Evolutionary conservation across 108 stramenopile genomes (phyloP).

Genomic region (Nitzschia sp.): DNA sequence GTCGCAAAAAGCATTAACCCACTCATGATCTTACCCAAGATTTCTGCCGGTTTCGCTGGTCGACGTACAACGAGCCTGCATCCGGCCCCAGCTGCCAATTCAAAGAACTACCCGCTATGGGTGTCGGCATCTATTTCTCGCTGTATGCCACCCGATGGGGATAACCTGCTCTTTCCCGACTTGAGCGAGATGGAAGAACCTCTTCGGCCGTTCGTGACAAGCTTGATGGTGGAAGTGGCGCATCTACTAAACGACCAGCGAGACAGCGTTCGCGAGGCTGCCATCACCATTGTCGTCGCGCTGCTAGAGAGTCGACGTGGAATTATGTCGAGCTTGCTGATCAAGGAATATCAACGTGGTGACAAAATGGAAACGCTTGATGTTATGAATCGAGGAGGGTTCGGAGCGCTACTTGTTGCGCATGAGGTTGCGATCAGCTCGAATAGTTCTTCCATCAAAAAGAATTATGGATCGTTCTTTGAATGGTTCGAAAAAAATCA

Average conservation of each 20-base stretch:
- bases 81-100: conserved; percentile 52
- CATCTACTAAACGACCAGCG: conserved; percentile 57
- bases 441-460: conserved; percentile 43
- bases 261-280: conserved; percentile 61
- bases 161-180: conserved; percentile 63
- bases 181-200: conserved; percentile 61
- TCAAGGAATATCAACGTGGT: conserved; percentile 59
- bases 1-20: conserved; percentile 55
- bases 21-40: conserved; percentile 71
- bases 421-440: conserved; percentile 71
- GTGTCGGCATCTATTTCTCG: conserved; percentile 68
- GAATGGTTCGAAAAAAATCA: conserved; percentile 77
- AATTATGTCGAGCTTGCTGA: conserved; percentile 78
- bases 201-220: conserved; percentile 65
- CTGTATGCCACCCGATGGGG: conserved; percentile 39
- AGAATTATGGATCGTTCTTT: conserved; percentile 78
- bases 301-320: conserved; percentile 64
- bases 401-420: conserved; percentile 75
- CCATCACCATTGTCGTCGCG: conserved; percentile 62
- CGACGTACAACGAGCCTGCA: conserved; percentile 23
- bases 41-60: conserved; percentile 3
- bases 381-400: conserved; percentile 84
- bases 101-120: conserved; percentile 72
- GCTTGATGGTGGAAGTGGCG: conserved; percentile 73
- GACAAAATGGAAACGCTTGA: conserved; percentile 75